Base-by-base conservation (phyloP, 306 rosid species). In the Castanospermum australe region DNA sequence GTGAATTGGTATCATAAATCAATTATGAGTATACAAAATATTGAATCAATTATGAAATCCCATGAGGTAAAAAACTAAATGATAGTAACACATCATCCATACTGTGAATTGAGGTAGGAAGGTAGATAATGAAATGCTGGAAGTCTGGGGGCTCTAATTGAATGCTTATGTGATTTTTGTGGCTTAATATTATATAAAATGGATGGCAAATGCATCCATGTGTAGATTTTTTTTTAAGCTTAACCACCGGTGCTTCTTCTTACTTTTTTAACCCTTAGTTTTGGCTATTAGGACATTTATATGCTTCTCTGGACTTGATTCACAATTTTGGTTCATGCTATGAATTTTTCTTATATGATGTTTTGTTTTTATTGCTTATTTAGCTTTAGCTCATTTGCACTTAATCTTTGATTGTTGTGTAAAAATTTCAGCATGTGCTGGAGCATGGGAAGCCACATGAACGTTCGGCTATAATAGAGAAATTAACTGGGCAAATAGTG, bases 371-470 rank as follows among this genome's bases (percentile, higher is more conserved):
- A 17, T 50, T 71, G 50, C 13, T 55, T 61, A 8, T 71, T 38
- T 51, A 39, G 20, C 10, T 17, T 67, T 5, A 2, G 13, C 39
- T 51, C 13, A n/a, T 42, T 63, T 63, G 18, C 68, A 42, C 17
- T 54, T 4, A 24, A 4, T 67, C 33, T 21, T 66, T 50, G 15
- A 83, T 62, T 32, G 15, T 54, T 77, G 69, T 45, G 61, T 50
- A 15, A 21, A 35, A 59, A 36, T 82, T 83, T 47, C 86, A 94
- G 99, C 99, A 94, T 82, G 97, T 94, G 44, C 85, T 94, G 84
- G 98, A 90, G 88, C 97, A 94, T 82, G 99, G 99, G 80, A 92
- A 94, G 86, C 90, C 92, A 12, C 87, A 94, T 41, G 99, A 94
- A 70, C 97, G 99, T 25, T 86, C 99, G 0, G 81, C 93, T 56